Conservation (phyloP, 495 filamentous ascomycete species). For the Aspergillus baeticus region DNA sequence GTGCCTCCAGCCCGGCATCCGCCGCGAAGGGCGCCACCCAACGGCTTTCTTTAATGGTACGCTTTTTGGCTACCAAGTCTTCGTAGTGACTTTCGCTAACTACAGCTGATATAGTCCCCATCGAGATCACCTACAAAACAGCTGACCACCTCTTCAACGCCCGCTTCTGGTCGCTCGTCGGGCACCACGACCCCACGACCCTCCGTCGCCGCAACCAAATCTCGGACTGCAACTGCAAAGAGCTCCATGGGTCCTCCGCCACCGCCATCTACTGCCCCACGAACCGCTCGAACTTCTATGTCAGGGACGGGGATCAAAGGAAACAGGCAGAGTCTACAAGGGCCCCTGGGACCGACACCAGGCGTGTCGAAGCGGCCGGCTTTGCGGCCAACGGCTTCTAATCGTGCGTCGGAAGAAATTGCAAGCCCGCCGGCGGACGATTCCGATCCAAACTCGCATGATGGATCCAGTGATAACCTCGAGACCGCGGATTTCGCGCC, state of each 20-base stretch:
- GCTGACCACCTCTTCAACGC: conserved; percentile 54
- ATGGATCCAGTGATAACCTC: conserved; percentile 23
- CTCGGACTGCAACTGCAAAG: conserved; percentile 53
- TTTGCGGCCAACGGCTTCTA: conserved; percentile 31
- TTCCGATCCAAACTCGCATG: conserved; percentile 26
- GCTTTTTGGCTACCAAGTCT: conserved; percentile 19
- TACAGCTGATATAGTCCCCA: conserved; percentile 57
- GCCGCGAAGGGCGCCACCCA: conserved; percentile 43
- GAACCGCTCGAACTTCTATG: conserved; percentile 40
- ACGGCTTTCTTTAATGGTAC: conserved; percentile 60
- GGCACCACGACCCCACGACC: conserved; percentile 51
- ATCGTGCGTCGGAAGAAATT: conserved; percentile 24
- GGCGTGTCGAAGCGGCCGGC: conserved; percentile 40
- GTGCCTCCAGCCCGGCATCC: conserved; percentile 65
- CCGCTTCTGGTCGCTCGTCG: conserved; percentile 49
- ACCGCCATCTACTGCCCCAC: conserved; percentile 28
- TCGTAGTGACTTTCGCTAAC: conserved; percentile 7
- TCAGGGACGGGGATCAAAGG: conserved; percentile 32
- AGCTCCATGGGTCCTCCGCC: conserved; percentile 68
- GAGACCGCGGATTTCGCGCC: conserved; percentile 19
- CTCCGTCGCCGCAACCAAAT: conserved; percentile 42
- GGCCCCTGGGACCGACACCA: conserved; percentile 19
- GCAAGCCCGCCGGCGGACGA: conserved; percentile 33
- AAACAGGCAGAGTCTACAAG: conserved; percentile 34
- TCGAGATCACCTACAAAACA: conserved; percentile 82